A percentile compares a stretch with the other conserved stretches of the same genome.
These are phyloP conservation scores for Bocquillonia castaneifolia DNA, from an alignment of 441 rosid species.

Conservation along the genomic window DNA sequence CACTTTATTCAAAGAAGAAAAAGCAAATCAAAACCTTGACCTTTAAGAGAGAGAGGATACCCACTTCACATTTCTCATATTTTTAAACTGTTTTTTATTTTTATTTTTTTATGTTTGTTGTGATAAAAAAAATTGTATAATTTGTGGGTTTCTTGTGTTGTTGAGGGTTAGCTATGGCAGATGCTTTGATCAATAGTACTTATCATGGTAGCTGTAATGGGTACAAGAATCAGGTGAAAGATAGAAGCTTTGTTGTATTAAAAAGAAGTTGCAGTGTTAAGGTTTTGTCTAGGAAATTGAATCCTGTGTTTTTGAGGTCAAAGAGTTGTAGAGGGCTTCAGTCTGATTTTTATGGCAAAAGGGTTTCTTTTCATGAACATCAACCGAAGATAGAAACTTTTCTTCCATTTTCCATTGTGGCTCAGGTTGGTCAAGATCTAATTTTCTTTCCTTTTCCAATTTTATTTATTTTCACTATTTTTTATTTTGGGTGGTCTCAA, in stretches of 20 bases:
- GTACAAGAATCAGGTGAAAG: constrained; percentile 20
- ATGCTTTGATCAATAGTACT: constrained; percentile 41
- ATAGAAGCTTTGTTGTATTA: constrained; percentile 20
- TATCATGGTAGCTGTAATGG: constrained; percentile 25
- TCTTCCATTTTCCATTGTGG: constrained; percentile 24
- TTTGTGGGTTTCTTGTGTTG: not conserved
- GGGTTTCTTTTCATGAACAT: constrained; percentile 30
- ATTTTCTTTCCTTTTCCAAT: constrained; percentile 4
- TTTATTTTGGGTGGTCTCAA: not conserved
- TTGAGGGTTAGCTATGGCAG: constrained; percentile 40
- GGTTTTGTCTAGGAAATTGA: constrained; percentile 33
- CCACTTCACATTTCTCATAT: not conserved
- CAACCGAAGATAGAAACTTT: constrained; percentile 24
- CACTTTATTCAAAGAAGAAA: constrained; percentile 2
- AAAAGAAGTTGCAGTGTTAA: constrained; percentile 32
- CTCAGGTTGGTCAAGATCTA: constrained; percentile 42
- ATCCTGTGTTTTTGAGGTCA: constrained; percentile 32
- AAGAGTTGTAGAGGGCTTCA: constrained; percentile 12
- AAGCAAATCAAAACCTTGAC: not conserved
- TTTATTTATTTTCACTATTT: not conserved
- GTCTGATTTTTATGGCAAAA: constrained; percentile 41
- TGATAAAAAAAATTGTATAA: not conserved
- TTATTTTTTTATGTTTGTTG: no score
- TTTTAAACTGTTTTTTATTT: not conserved
- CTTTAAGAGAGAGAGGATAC: not conserved